Evolutionary conservation across 768 basidiomycete species (phyloP).

Genomic region (Neoboletus subvelutipes): DNA sequence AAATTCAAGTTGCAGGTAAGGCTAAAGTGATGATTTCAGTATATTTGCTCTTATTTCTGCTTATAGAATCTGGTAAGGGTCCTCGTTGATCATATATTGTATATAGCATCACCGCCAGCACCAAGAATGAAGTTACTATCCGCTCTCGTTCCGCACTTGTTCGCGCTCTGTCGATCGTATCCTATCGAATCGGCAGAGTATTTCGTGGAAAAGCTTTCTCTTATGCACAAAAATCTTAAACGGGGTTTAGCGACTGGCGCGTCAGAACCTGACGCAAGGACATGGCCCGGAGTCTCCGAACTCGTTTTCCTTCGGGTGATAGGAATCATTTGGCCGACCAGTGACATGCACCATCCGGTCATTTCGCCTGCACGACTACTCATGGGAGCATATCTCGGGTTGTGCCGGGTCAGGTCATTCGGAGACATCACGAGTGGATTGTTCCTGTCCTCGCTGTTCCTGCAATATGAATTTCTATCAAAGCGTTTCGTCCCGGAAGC

Average conservation of each 20-base stretch:
- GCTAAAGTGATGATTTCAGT: constrained; percentile 1
- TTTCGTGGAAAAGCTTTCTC: constrained; percentile 75
- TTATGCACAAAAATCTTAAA: constrained; percentile 94
- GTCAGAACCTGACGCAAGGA: constrained; percentile 59
- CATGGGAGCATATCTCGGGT: constrained; percentile 87
- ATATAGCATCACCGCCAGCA: constrained; percentile 61
- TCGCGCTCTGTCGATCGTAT: constrained; percentile 74
- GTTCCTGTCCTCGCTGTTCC: constrained; percentile 82
- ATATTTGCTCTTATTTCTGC: neutral
- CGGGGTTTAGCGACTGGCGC: constrained; percentile 76
- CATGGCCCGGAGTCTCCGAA: constrained; percentile 87
- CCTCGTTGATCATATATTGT: constrained; percentile 85
- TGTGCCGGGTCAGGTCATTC: constrained; percentile 75
- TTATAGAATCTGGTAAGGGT: constrained; percentile 68
- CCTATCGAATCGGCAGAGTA: constrained; percentile 76
- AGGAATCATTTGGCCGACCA: constrained; percentile 88
- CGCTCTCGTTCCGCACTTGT: constrained; percentile 73
- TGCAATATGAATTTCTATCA: constrained; percentile 82
- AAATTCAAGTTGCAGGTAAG: constrained; percentile 87
- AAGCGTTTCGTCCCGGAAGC: constrained; percentile 90
- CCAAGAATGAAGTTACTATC: constrained; percentile 63
- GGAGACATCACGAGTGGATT: constrained; percentile 80
- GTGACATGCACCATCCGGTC: constrained; percentile 90
- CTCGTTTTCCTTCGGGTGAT: constrained; percentile 77
- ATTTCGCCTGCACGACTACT: constrained; percentile 83